Conservation (phyloP, 1,139 yeast species). For the Geotrichum klebahnii region DNA sequence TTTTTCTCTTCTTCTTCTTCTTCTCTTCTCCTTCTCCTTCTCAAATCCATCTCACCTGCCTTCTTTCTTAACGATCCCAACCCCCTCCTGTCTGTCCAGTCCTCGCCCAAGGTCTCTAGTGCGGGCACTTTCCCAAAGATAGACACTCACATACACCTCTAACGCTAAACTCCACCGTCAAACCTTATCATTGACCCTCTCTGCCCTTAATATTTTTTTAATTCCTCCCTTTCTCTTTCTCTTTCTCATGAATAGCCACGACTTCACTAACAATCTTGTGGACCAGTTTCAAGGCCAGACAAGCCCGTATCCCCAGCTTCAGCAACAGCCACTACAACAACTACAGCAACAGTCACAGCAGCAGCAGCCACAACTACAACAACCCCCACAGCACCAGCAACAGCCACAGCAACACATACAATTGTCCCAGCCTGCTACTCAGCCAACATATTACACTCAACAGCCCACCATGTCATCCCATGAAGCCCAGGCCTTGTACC, state of each 20-base stretch:
- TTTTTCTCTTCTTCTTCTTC: not conserved
- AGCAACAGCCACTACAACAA: conserved; percentile 2
- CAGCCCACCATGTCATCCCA: not conserved
- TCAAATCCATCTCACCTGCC: not conserved
- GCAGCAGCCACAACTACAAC: conserved; percentile 3
- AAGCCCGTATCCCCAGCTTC: not conserved
- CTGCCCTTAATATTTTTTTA: not conserved
- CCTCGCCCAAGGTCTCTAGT: not conserved
- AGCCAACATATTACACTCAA: not conserved
- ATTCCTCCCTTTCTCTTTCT: not conserved
- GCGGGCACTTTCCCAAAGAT: not conserved
- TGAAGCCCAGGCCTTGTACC: conserved; percentile 1
- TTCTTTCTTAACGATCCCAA: not conserved
- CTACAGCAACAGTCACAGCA: not conserved
- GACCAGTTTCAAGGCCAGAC: not conserved
- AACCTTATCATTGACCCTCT: conserved; percentile 1
- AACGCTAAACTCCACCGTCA: no score
- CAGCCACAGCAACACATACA: conserved; percentile 6
- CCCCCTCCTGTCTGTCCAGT: not conserved
- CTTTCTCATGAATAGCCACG: not conserved
- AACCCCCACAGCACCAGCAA: conserved; percentile 2
- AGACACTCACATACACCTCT: no score
- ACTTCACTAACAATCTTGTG: conserved; percentile 1
- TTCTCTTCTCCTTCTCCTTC: no score
- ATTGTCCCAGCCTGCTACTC: not conserved